Base-by-base conservation (phyloP, 2,329 filamentous ascomycete species). In the Clonostachys sp. region DNA sequence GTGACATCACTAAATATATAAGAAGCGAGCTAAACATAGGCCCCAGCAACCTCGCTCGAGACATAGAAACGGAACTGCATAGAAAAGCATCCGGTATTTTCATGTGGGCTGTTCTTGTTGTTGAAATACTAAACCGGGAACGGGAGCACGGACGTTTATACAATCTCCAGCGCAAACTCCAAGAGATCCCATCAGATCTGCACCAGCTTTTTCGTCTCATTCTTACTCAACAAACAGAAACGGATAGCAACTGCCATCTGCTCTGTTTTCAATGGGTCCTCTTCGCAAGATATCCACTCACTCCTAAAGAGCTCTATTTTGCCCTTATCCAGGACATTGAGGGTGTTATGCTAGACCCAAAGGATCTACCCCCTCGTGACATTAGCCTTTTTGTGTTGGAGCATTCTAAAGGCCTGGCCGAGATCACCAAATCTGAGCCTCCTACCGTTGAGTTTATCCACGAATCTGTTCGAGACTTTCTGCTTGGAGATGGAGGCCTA, bases 381-480 rank as follows among this genome's bases (percentile, higher is more conserved):
- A 65, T 73, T 43, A 43, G 53, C 0, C 56, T 48, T 2, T 72
- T 62, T 24, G 60, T 80, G 0, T 55, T 69, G 0, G 61, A 58
- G 30, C 68, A 59, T 0, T 81, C 77, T 0, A 81, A 80, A 53
- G 77, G 78, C 0, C 60, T 81, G 8, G 71, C 68, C 0, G 74
- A 80, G 45, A 52, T 71, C 1, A 71, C 66, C 0, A 65, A 57
- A 13, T 54, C 58, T 0, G 53, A 60, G 13, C 4, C 20, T 0
- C 52, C 56, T 0, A 68, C 52, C 0, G 70, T 79, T 1, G 77
- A 81, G 48, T 81, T 80, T 54, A 78, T 79, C 7, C 75, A 80
- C 39, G 72, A 78, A 51, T 75, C 75, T 0, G 71, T 78, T 0
- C 56, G 65, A 1, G 74, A 78, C 12, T 78, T 72, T 43, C 59